phyloP scores from a whole-genome alignment of 2,329 filamentous ascomycete species.

The Thelonectria blattea region DNA sequence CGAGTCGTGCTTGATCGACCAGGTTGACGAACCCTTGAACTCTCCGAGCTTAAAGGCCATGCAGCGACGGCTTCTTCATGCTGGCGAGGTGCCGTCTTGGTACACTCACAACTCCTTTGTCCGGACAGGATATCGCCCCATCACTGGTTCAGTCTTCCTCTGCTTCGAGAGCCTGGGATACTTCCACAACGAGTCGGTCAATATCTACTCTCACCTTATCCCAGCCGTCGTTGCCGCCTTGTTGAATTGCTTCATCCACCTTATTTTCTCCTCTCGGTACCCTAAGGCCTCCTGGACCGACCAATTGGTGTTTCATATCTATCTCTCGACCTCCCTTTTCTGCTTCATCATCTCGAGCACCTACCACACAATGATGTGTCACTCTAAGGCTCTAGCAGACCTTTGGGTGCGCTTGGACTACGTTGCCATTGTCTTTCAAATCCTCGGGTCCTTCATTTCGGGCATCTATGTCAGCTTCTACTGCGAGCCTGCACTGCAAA shows the following conservation, averaged over 20 bases:
- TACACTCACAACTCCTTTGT: conserved; percentile 17
- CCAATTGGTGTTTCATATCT: conserved; percentile 30
- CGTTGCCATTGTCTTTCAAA: conserved; percentile 32
- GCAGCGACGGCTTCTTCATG: neutral
- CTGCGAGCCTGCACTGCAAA: conserved; percentile 35
- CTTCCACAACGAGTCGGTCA: conserved; percentile 43
- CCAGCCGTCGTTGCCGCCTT: conserved; percentile 45
- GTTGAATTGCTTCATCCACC: conserved; percentile 35
- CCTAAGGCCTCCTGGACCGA: conserved; percentile 25
- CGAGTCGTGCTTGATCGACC: neutral
- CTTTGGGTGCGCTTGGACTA: conserved; percentile 34
- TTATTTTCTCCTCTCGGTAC: conserved; percentile 30
- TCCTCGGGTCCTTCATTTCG: conserved; percentile 32
- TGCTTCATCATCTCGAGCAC: conserved; percentile 30
- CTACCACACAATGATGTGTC: conserved; percentile 37
- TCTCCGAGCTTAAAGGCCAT: neutral
- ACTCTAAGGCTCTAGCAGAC: conserved; percentile 29
- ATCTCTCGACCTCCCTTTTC: conserved; percentile 28
- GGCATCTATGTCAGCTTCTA: conserved; percentile 39
- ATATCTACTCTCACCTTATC: conserved; percentile 48
- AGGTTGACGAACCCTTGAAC: neutral
- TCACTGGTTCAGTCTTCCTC: conserved; percentile 42
- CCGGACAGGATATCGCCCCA: conserved; percentile 46
- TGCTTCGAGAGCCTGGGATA: conserved; percentile 50
- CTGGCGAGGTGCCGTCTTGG: conserved; percentile 11